Conservation (phyloP, 768 basidiomycete species). For the Hysterangium stoloniferum region DNA sequence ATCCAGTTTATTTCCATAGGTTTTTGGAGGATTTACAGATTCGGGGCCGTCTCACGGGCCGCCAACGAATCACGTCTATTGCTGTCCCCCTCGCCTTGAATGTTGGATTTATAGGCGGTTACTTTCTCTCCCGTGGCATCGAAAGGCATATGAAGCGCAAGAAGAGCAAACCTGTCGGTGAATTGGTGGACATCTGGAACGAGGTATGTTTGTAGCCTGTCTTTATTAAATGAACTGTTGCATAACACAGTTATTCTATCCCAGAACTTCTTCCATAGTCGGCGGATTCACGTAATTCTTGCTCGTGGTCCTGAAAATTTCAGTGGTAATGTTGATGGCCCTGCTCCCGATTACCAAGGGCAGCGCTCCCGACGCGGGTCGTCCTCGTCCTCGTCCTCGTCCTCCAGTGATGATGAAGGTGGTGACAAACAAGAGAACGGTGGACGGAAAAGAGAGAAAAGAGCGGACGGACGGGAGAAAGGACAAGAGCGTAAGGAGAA, state of each 20-base stretch:
- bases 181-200: slow-evolving; percentile 44
- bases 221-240: too few relatives aligned
- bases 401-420: not conserved
- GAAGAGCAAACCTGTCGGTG: slow-evolving; percentile 32
- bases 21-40: slow-evolving; percentile 33
- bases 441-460: not conserved
- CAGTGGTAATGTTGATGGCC: slow-evolving; percentile 3
- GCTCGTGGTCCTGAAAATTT: slow-evolving; percentile 22
- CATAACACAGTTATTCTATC: too few relatives aligned
- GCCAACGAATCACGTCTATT: slow-evolving; percentile 27
- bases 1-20: slow-evolving; percentile 18
- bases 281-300: slow-evolving; percentile 36
- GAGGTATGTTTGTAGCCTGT: slow-evolving; percentile 27
- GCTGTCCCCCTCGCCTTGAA: not conserved
- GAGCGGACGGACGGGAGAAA: too few relatives aligned
- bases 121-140: slow-evolving; percentile 12
- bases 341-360: slow-evolving; percentile 4
- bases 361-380: not conserved
- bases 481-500: not conserved
- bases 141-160: slow-evolving; percentile 24
- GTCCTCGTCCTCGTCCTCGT: not conserved
- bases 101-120: slow-evolving; percentile 14
- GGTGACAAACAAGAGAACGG: not conserved
- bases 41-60: slow-evolving; percentile 26
- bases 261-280: slow-evolving; percentile 43